These are phyloP conservation scores for Aspergillus nomiae DNA, from an alignment of 2,329 filamentous ascomycete genomes.

Conservation along the genomic window DNA sequence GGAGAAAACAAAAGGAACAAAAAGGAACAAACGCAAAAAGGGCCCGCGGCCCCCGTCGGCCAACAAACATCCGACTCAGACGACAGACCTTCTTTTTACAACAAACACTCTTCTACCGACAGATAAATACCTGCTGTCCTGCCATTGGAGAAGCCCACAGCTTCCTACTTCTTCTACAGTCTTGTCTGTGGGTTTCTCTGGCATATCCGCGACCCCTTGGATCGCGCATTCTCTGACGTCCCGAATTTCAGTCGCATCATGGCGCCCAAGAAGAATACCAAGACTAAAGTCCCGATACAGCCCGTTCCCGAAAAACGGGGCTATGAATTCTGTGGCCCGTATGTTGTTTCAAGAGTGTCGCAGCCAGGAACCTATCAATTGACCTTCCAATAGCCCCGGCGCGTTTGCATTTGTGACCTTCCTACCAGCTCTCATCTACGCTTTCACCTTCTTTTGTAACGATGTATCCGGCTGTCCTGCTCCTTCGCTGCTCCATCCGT, in stretches of 20 bases:
- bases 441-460: slow-evolving; percentile 85
- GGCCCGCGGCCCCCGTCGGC: background rate
- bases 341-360: slow-evolving; percentile 25
- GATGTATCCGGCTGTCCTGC: slow-evolving; percentile 89
- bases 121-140: too few relatives aligned
- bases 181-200: background rate
- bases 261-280: slow-evolving; percentile 36
- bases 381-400: slow-evolving; percentile 61
- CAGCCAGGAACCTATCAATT: slow-evolving; percentile 7
- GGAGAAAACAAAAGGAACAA: background rate
- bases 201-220: too few relatives aligned
- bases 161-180: background rate
- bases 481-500: slow-evolving; percentile 74
- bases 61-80: slow-evolving; percentile 7
- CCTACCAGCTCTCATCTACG: slow-evolving; percentile 76
- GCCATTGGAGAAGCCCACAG: background rate
- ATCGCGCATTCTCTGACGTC: too few relatives aligned
- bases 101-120: too few relatives aligned
- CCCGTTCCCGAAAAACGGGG: slow-evolving; percentile 44
- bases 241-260: slow-evolving; percentile 18
- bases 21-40: slow-evolving; percentile 1
- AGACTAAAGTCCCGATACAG: slow-evolving; percentile 35
- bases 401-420: slow-evolving; percentile 77
- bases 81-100: too few relatives aligned
- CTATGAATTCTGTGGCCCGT: slow-evolving; percentile 53